These are phyloP conservation scores for Simplicillium sp. DNA, from an alignment of 2,329 filamentous ascomycete species.

Conservation along the genomic window DNA sequence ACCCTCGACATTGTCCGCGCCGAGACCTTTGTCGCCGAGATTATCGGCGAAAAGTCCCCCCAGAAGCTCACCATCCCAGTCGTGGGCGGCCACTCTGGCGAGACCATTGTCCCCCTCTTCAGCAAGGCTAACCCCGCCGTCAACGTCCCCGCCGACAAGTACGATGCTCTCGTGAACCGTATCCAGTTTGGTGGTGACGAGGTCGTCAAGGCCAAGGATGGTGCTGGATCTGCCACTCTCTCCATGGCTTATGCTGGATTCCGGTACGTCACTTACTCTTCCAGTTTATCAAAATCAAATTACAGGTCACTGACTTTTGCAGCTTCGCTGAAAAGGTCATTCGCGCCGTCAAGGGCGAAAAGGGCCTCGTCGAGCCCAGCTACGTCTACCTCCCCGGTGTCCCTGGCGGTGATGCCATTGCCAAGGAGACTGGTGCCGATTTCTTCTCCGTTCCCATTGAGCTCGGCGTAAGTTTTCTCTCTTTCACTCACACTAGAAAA, in stretches of 20 bases:
- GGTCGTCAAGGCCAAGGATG: conserved; percentile 91
- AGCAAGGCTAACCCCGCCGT: conserved; percentile 77
- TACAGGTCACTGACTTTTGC: conserved; percentile 7
- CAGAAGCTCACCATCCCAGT: conserved; percentile 81
- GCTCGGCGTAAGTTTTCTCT: conserved; percentile 68
- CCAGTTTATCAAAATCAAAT: conserved; percentile 5
- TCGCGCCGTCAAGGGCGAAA: conserved; percentile 79
- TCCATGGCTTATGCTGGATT: conserved; percentile 95
- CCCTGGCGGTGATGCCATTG: conserved; percentile 75
- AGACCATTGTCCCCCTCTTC: conserved; percentile 96
- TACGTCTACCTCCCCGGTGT: conserved; percentile 93
- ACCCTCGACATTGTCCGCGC: conserved; percentile 97
- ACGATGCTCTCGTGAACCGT: conserved; percentile 83
- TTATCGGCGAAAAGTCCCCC: conserved; percentile 73
- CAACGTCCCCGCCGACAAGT: conserved; percentile 78
- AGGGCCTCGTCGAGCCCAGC: conserved; percentile 87
- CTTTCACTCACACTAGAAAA: neutral
- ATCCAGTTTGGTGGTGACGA: conserved; percentile 98
- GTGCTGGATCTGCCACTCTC: conserved; percentile 79
- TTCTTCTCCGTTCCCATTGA: conserved; percentile 96
- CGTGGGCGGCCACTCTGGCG: conserved; percentile 92
- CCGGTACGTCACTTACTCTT: conserved; percentile 46
- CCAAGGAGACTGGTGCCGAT: conserved; percentile 73
- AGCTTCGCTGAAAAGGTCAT: conserved; percentile 94
- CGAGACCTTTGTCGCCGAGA: conserved; percentile 88